phyloP scores from a whole-genome alignment of 768 basidiomycete genomes.

The Termitomyces sp. region DNA sequence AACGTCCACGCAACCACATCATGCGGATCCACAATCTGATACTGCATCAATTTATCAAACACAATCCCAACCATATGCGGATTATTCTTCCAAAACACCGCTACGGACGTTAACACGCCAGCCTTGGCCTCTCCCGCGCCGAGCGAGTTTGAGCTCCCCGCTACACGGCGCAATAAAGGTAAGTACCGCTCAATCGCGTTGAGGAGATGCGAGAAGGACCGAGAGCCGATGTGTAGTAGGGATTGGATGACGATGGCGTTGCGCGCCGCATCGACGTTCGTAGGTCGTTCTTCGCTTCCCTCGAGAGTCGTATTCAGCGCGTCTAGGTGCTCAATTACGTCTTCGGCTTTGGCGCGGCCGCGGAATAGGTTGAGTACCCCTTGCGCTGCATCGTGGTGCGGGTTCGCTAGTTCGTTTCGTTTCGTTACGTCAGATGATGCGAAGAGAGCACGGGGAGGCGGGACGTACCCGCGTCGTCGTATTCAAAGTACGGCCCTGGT shows the following conservation, averaged over 20 bases:
- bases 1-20: slow-evolving; percentile 90
- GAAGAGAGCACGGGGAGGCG: background rate
- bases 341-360: slow-evolving; percentile 74
- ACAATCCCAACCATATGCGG: slow-evolving; percentile 88
- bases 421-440: background rate
- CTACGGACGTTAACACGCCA: slow-evolving; percentile 66
- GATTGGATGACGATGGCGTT: slow-evolving; percentile 82
- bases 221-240: slow-evolving; percentile 84
- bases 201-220: slow-evolving; percentile 96
- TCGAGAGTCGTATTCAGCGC: slow-evolving; percentile 61
- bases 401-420: no score
- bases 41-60: slow-evolving; percentile 97
- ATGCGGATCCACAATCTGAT: slow-evolving; percentile 92
- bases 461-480: slow-evolving; percentile 68
- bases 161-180: slow-evolving; percentile 61
- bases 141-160: slow-evolving; percentile 20
- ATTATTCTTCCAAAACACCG: slow-evolving; percentile 79
- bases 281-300: slow-evolving; percentile 47
- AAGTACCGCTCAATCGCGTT: slow-evolving; percentile 97
- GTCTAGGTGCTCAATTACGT: slow-evolving; percentile 72
- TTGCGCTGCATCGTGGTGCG: slow-evolving; percentile 76
- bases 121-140: slow-evolving; percentile 47
- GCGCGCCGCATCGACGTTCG: slow-evolving; percentile 61
- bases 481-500: slow-evolving; percentile 77
- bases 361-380: slow-evolving; percentile 75